Conservation (phyloP, 257 asterid genomes). For the Solanum etuberosum region DNA sequence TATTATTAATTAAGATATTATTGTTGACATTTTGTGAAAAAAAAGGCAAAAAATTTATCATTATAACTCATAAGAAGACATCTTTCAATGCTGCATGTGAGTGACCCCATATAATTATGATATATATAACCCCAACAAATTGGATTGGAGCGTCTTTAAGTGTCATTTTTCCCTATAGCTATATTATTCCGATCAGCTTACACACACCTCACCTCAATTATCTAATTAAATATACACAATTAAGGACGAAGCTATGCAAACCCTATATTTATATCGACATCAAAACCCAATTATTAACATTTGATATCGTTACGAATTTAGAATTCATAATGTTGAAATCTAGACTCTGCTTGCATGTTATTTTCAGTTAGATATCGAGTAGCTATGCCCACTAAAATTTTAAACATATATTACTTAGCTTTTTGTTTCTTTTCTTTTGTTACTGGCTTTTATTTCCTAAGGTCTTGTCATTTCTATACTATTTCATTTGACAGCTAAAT, state of each 20-base stretch:
- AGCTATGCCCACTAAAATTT: not conserved
- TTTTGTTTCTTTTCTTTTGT: not conserved
- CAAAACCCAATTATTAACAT: not conserved
- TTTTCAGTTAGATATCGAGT: not conserved
- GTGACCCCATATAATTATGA: not conserved
- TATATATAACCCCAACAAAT: not conserved
- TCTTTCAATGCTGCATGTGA: not conserved
- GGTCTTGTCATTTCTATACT: not conserved
- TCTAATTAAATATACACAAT: not conserved
- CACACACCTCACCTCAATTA: fast-evolving
- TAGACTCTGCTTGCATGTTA: not conserved
- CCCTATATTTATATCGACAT: not conserved
- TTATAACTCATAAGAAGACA: not conserved
- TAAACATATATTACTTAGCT: not conserved
- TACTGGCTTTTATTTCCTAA: not conserved
- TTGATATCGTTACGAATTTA: too few species aligned
- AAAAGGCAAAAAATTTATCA: not conserved
- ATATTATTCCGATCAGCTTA: fast-evolving
- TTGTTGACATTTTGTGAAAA: not conserved
- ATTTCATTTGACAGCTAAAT: not conserved
- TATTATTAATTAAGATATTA: not conserved
- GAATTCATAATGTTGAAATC: not conserved
- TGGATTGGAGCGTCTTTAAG: not conserved
- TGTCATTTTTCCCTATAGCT: not conserved
- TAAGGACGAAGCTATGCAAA: not conserved